Evolutionary conservation across 2,329 filamentous ascomycete species (phyloP).

Genomic region (Xylariaceae sp.): DNA sequence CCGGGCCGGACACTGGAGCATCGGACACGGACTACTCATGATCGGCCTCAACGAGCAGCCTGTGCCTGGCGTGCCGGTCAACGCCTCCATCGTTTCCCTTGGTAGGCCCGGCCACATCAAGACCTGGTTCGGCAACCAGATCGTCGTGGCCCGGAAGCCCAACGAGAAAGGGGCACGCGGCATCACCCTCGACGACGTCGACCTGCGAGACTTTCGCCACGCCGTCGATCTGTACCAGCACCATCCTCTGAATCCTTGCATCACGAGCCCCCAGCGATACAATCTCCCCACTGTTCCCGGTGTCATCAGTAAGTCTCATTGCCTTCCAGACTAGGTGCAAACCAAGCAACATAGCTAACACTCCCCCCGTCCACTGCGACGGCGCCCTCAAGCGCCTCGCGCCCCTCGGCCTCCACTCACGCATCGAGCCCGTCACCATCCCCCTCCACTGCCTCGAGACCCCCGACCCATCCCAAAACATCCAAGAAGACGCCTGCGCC

Average conservation of each 20-base stretch:
- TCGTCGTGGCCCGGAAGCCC: slow-evolving; percentile 3
- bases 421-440: slow-evolving; percentile 1
- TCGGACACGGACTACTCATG: slow-evolving; percentile 5
- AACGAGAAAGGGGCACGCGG: neutral
- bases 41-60: neutral
- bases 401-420: neutral
- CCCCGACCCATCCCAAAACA: no score
- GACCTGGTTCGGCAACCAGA: slow-evolving; percentile 6
- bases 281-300: slow-evolving; percentile 1
- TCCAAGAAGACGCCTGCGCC: no score
- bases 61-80: slow-evolving; percentile 1
- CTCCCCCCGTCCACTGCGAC: no score
- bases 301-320: no score
- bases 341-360: no score
- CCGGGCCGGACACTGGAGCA: slow-evolving; percentile 1
- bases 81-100: slow-evolving; percentile 7
- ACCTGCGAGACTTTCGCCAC: slow-evolving; percentile 11
- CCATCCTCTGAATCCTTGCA: slow-evolving; percentile 6
- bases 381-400: slow-evolving; percentile 2
- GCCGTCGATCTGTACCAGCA: slow-evolving; percentile 7
- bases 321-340: no score
- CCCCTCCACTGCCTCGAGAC: neutral
- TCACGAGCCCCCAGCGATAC: slow-evolving; percentile 4
- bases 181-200: slow-evolving; percentile 6
- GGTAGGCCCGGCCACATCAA: slow-evolving; percentile 10